Base-by-base conservation (phyloP, 1,284 basidiomycete species). In the Megacollybia platyphylla region DNA sequence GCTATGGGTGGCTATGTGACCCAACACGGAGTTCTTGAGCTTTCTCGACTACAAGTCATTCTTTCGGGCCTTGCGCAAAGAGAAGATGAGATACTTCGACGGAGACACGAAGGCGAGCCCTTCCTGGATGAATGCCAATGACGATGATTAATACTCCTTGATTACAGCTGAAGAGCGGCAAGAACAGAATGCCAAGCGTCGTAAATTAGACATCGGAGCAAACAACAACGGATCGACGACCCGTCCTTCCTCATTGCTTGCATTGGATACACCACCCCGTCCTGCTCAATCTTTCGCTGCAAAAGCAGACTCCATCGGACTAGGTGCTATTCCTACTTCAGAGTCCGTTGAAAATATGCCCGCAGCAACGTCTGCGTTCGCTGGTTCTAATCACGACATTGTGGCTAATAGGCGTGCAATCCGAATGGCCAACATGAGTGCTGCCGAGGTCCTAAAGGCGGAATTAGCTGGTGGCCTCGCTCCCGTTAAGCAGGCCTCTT, bases 1-100 rank as follows among this genome's bases (percentile, higher is more conserved):
- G 75, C 82, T 55, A 97, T 98, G 93, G 92, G 92, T 43, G 94
- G 93, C 41, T 99, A 97, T 65, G 57, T 98, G 53, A 94, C 94
- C 47, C 87, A 97, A 57, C 83, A 97, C 62, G 96, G 96, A 48
- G 76, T 79, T 53, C 76, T 97, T 61, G 85, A 94, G 59, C 70
- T 97, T 47, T 68, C 73, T 31, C 73, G 91, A 59, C 88, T 85
- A 37, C 87, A 97, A 65, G 79, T 96, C 57, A 97, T 99, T 57
- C 76, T 99, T 59, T 89, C 96, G 58, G 93, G 92, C 48, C 71
- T 98, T 46, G 91, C 93, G 7, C 74, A 73, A 57, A 73, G 85
- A 57, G 96, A 99, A 67, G 91, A 96, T 64, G 90, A 92, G 36
- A 98, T 98, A 53, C 98, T 99, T 65, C 74, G 84, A 58, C 77